These are phyloP conservation scores for Hypoxylon sp. DNA, from an alignment of 2,329 filamentous ascomycete species.

Conservation along the genomic window DNA sequence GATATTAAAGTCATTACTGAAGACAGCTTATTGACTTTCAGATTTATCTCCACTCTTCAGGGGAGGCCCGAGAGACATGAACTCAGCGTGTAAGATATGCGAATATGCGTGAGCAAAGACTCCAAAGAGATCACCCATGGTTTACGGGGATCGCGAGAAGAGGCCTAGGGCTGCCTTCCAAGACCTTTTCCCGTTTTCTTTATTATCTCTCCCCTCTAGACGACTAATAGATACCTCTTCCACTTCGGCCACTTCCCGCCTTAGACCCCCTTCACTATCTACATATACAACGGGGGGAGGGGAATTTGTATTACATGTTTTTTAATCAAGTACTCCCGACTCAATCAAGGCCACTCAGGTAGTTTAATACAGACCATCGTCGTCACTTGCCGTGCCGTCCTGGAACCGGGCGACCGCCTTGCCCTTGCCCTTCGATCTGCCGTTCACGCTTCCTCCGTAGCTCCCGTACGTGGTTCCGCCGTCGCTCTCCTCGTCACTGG, in stretches of 20 bases:
- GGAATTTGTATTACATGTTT: neutral
- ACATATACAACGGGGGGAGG: neutral
- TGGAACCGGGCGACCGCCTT: conserved; percentile 62
- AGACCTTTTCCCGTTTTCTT: neutral
- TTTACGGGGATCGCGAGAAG: neutral
- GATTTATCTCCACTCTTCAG: neutral
- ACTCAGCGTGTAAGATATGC: conserved; percentile 17
- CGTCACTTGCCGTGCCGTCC: conserved; percentile 63
- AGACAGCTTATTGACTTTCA: neutral
- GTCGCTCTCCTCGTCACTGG: conserved; percentile 45
- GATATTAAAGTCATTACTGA: neutral
- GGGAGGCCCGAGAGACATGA: neutral
- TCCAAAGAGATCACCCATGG: neutral
- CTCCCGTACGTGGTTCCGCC: conserved; percentile 40
- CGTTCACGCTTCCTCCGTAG: conserved; percentile 42
- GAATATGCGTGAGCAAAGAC: conserved; percentile 19
- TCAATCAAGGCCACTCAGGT: neutral
- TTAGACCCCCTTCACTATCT: neutral
- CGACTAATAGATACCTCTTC: neutral
- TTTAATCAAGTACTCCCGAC: neutral
- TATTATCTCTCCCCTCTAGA: neutral
- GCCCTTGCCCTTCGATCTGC: conserved; percentile 59
- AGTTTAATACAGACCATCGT: conserved; percentile 63
- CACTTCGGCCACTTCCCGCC: neutral
- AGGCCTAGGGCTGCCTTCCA: neutral